Percentiles rank a stretch among this genome's conserved stretches.
These are phyloP conservation scores for Phytophthora aleatoria DNA, from an alignment of 352 stramenopile genomes.

Conservation along the genomic window DNA sequence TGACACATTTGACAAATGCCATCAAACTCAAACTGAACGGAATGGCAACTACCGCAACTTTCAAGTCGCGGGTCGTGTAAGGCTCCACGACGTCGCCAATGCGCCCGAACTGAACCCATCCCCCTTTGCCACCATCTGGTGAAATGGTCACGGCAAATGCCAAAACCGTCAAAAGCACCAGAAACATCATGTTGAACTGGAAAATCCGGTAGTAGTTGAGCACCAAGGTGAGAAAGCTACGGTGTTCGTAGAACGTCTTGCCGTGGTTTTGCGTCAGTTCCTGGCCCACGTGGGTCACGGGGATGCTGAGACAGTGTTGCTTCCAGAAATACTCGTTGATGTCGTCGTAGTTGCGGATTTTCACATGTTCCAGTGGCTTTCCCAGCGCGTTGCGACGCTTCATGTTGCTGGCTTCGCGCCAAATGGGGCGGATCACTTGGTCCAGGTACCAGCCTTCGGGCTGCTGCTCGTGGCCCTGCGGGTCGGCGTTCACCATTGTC, in stretches of 20 bases:
- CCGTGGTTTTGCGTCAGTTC: constrained; percentile 64
- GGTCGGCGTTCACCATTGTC: constrained; percentile 52
- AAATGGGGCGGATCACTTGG: constrained; percentile 67
- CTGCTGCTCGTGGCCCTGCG: constrained; percentile 43
- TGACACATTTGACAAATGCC: constrained; percentile 60
- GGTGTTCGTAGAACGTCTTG: constrained; percentile 85
- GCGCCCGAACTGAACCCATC: constrained; percentile 54
- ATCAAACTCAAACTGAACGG: constrained; percentile 54
- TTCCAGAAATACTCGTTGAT: constrained; percentile 89
- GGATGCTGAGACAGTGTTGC: constrained; percentile 61
- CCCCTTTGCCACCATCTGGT: constrained; percentile 54
- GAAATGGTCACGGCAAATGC: constrained; percentile 64
- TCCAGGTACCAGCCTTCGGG: constrained; percentile 64
- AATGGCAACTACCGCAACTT: constrained; percentile 56
- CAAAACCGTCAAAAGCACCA: constrained; percentile 57
- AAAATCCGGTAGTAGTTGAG: constrained; percentile 87
- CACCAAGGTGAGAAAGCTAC: constrained; percentile 68
- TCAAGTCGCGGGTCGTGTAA: constrained; percentile 58
- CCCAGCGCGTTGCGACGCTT: constrained; percentile 62
- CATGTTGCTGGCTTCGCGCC: constrained; percentile 77
- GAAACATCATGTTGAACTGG: constrained; percentile 83
- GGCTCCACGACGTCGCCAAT: constrained; percentile 66
- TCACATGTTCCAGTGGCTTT: constrained; percentile 72
- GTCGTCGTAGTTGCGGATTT: constrained; percentile 84
- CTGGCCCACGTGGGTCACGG: constrained; percentile 44